A percentile compares a stretch with the other conserved stretches of the same genome.
These are phyloP conservation scores for Amanita polypyramis DNA, from an alignment of 768 basidiomycete species.

Conservation along the genomic window DNA sequence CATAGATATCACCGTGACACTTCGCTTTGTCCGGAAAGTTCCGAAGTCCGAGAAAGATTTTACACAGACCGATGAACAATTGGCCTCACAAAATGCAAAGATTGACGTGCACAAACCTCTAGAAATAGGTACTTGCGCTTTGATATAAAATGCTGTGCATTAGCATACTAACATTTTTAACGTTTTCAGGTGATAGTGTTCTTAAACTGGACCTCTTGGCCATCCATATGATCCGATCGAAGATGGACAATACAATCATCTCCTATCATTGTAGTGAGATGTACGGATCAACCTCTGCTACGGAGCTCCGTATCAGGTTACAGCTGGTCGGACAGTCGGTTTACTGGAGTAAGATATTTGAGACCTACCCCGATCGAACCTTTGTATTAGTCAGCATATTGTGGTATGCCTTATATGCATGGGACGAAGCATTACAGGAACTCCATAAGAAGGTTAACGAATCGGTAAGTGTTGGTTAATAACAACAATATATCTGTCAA, in stretches of 20 bases:
- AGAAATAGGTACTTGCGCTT: background rate
- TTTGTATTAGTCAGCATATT: slow-evolving; percentile 42
- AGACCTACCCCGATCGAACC: slow-evolving; percentile 38
- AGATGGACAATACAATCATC: slow-evolving; percentile 35
- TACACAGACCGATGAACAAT: background rate
- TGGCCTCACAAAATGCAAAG: background rate
- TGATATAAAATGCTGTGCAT: slow-evolving; percentile 1
- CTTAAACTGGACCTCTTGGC: slow-evolving; percentile 31
- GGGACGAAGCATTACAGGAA: slow-evolving; percentile 47
- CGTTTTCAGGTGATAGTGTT: slow-evolving; percentile 19
- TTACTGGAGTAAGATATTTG: slow-evolving; percentile 34
- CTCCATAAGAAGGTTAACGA: slow-evolving; percentile 39
- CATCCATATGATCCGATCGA: slow-evolving; percentile 35
- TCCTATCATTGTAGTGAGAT: slow-evolving; percentile 32
- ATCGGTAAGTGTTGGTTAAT: slow-evolving; percentile 21
- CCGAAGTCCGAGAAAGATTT: background rate
- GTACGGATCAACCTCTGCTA: slow-evolving; percentile 28
- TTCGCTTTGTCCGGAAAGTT: slow-evolving; percentile 43
- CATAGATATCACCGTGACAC: slow-evolving; percentile 44
- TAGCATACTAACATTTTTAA: slow-evolving; percentile 5
- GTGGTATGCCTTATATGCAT: slow-evolving; percentile 53
- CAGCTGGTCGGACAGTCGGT: slow-evolving; percentile 39
- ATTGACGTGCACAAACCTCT: slow-evolving; percentile 25
- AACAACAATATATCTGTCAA: background rate
- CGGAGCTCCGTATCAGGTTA: slow-evolving; percentile 33